phyloP scores from a whole-genome alignment of 768 basidiomycete species.

The Termitomyces sp. region DNA sequence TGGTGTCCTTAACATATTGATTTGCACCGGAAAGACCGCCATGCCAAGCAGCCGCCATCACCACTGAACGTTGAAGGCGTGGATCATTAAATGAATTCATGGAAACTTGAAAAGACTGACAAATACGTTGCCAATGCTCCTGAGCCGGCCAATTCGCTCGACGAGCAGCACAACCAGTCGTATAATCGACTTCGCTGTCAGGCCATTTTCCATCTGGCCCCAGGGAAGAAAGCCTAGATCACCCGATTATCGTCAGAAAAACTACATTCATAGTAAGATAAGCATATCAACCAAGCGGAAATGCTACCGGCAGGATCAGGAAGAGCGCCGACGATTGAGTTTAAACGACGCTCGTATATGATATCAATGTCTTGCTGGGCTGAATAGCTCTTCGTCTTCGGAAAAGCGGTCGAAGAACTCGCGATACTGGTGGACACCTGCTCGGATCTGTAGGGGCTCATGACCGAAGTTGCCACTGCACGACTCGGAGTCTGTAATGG shows the following conservation, averaged over 20 bases:
- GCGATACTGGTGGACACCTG: neutral
- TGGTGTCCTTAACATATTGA: conserved; percentile 38
- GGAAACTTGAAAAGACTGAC: conserved; percentile 27
- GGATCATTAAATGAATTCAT: neutral
- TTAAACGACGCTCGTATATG: conserved; percentile 35
- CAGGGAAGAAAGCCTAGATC: conserved; percentile 43
- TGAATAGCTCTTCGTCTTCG: conserved; percentile 13
- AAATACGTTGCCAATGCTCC: conserved; percentile 51
- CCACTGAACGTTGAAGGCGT: conserved; percentile 29
- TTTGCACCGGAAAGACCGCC: conserved; percentile 43
- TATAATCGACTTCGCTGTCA: conserved; percentile 53
- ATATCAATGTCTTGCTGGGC: conserved; percentile 28
- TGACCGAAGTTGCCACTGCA: neutral
- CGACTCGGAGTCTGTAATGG: neutral
- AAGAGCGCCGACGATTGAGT: conserved; percentile 39
- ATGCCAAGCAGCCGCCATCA: conserved; percentile 57
- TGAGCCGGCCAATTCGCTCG: conserved; percentile 72
- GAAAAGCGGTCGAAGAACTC: neutral
- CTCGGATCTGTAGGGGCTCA: neutral
- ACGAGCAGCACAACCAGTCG: conserved; percentile 56
- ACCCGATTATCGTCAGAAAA: neutral
- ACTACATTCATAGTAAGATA: neutral
- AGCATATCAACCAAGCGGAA: conserved; percentile 8
- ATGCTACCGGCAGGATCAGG: conserved; percentile 22
- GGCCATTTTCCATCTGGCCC: conserved; percentile 54